These are phyloP conservation scores for Ajuga reptans DNA, from an alignment of 305 asterid species.

Conservation along the genomic window DNA sequence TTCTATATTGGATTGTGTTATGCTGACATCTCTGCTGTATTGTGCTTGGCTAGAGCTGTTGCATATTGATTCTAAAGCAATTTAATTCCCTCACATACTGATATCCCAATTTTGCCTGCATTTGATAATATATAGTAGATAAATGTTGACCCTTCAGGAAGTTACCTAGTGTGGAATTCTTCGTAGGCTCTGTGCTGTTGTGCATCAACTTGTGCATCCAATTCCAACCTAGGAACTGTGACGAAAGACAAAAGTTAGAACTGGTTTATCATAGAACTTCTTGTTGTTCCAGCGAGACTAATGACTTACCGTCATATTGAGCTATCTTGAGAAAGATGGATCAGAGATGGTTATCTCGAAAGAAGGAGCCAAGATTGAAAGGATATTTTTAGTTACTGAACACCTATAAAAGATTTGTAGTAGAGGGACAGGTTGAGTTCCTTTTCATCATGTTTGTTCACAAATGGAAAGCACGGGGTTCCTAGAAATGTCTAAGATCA, in stretches of 20 bases:
- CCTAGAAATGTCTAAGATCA: constrained; percentile 39
- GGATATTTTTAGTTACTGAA: constrained; percentile 15
- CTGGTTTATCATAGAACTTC: constrained; percentile 7
- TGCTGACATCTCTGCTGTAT: constrained; percentile 7
- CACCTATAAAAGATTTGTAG: constrained; percentile 2
- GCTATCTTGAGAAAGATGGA: constrained; percentile 28
- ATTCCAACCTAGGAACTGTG: constrained; percentile 76
- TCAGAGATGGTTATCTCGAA: constrained; percentile 20
- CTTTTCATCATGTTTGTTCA: constrained; percentile 27
- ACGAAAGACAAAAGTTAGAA: constrained; percentile 30
- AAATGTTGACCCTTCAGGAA: constrained; percentile 3
- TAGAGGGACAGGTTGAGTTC: constrained; percentile 24
- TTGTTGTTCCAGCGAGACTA: constrained; percentile 19
- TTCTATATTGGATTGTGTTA: neutral
- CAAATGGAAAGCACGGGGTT: constrained; percentile 27
- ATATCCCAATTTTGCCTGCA: constrained; percentile 6
- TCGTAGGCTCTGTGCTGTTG: constrained; percentile 33
- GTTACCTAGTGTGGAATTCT: constrained; percentile 47
- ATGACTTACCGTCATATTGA: constrained; percentile 61
- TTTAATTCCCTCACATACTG: neutral
- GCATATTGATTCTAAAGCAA: constrained; percentile 8
- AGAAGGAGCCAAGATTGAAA: constrained; percentile 15
- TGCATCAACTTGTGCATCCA: constrained; percentile 63
- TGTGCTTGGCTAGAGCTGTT: neutral
- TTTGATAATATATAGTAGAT: constrained; percentile 3